These are phyloP conservation scores for Ophiostoma piceae DNA, from an alignment of 2,329 filamentous ascomycete species.

Conservation along the genomic window DNA sequence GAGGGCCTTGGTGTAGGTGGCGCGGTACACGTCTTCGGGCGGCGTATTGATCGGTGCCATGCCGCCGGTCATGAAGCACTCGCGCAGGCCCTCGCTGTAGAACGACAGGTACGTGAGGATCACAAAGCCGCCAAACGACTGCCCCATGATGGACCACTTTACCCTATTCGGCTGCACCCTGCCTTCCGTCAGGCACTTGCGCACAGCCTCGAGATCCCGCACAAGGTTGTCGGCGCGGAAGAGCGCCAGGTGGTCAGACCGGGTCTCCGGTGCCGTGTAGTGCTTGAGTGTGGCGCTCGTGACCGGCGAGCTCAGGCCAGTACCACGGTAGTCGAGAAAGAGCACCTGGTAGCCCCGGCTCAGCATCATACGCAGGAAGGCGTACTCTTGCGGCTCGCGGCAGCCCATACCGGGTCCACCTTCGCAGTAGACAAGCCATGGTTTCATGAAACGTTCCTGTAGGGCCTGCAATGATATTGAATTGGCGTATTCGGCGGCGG, in stretches of 20 bases:
- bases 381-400: conserved; percentile 64
- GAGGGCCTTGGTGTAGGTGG: conserved; percentile 63
- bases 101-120: conserved; percentile 77
- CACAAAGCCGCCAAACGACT: conserved; percentile 90
- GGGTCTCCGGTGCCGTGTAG: conserved; percentile 56
- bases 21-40: conserved; percentile 69
- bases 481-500: not conserved
- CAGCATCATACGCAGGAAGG: conserved; percentile 65
- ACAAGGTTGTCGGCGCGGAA: conserved; percentile 92
- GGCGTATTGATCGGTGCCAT: conserved; percentile 68
- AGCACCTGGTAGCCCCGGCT: conserved; percentile 79
- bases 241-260: conserved; percentile 73
- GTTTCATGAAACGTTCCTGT: conserved; percentile 38
- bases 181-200: conserved; percentile 64
- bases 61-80: conserved; percentile 80
- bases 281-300: conserved; percentile 64
- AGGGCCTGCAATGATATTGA: conserved; percentile 16
- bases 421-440: conserved; percentile 69
- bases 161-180: conserved; percentile 51
- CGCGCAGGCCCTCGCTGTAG: conserved; percentile 69
- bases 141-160: conserved; percentile 82
- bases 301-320: conserved; percentile 76
- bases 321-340: conserved; percentile 86
- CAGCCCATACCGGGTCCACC: conserved; percentile 82
- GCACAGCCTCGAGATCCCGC: conserved; percentile 79